phyloP scores from a whole-genome alignment of 2,329 filamentous ascomycete genomes.

The Plenodomus tracheiphilus region DNA sequence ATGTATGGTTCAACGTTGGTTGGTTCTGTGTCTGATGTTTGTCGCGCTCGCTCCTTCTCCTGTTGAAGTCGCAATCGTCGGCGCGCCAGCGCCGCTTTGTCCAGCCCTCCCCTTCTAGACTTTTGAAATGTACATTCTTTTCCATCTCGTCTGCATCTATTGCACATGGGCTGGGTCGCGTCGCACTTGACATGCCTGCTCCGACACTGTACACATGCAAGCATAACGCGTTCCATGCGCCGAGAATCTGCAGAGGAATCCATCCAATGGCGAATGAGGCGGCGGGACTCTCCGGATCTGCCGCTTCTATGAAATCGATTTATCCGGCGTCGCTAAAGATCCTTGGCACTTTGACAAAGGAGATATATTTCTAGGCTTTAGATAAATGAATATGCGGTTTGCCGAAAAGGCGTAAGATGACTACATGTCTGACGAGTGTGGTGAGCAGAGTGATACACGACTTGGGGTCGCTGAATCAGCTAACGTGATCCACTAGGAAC shows the following conservation, averaged over 20 bases:
- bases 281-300: not conserved
- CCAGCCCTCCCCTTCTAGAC: constrained; percentile 39
- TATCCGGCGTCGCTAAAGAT: not conserved
- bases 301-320: not conserved
- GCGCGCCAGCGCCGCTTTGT: constrained; percentile 37
- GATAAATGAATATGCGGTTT: not conserved
- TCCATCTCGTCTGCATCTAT: constrained; percentile 35
- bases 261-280: constrained; percentile 14
- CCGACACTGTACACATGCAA: constrained; percentile 41
- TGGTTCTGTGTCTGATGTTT: not conserved
- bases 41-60: constrained; percentile 22
- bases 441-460: not conserved
- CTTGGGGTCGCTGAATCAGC: not conserved
- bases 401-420: not conserved
- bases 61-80: constrained; percentile 32
- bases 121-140: constrained; percentile 41
- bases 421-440: not conserved
- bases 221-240: constrained; percentile 32
- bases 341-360: not conserved
- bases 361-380: not conserved
- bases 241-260: constrained; percentile 18
- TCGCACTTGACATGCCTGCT: constrained; percentile 41
- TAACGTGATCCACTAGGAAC: not conserved
- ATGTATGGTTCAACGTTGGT: not conserved
- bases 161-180: constrained; percentile 34